Conservation (phyloP, 2,329 filamentous ascomycete genomes). For the Teratosphaeria epicoccoides region DNA sequence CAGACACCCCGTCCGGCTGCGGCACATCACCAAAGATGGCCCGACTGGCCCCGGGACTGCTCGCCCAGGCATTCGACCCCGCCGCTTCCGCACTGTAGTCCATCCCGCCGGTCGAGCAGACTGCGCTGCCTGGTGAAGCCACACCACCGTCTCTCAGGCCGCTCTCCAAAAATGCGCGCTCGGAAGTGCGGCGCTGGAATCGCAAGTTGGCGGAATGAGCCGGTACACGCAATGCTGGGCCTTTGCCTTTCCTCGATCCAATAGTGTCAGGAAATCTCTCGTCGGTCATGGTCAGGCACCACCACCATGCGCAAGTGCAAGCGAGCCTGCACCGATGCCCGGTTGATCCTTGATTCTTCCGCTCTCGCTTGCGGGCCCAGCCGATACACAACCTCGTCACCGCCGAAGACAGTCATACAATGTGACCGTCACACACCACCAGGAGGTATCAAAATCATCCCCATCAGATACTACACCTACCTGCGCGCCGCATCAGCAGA, state of each 20-base stretch:
- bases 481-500: no score
- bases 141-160: conserved; percentile 17
- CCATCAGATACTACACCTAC: no score
- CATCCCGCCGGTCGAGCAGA: conserved; percentile 36
- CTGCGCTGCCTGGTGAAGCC: background rate
- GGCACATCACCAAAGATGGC: conserved; percentile 32
- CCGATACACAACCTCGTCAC: no score
- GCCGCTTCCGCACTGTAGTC: conserved; percentile 49
- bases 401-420: no score
- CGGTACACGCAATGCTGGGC: conserved; percentile 5
- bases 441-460: no score
- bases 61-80: conserved; percentile 54
- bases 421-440: no score
- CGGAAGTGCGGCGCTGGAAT: conserved; percentile 26
- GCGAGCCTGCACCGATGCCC: background rate
- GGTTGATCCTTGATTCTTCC: background rate
- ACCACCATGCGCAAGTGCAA: background rate
- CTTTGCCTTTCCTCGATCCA: conserved; percentile 12
- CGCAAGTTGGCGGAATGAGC: conserved; percentile 17
- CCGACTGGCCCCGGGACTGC: conserved; percentile 44
- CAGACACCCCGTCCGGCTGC: conserved; percentile 17
- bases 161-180: conserved; percentile 25
- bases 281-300: background rate
- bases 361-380: no score
- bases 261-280: background rate